These are phyloP conservation scores for Lolium perenne DNA, from an alignment of 176 grass and related monocot genomes.

Conservation along the genomic window DNA sequence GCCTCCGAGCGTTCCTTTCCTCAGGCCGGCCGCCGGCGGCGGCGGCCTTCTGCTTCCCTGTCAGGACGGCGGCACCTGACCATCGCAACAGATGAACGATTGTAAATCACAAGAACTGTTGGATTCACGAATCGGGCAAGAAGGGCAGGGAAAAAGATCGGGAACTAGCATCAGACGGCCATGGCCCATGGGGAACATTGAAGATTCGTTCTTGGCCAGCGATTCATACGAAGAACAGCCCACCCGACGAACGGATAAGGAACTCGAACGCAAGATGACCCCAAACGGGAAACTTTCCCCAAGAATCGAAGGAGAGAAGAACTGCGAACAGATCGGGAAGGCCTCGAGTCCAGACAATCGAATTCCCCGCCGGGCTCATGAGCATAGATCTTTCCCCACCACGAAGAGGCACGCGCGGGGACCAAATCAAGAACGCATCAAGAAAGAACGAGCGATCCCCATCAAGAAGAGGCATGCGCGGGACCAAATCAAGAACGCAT, in stretches of 20 bases:
- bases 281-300: neutral
- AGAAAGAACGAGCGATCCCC: no score
- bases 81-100: neutral
- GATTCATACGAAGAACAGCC: neutral
- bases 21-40: slow-evolving; percentile 15
- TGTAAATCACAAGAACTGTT: neutral
- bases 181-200: neutral
- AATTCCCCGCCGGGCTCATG: neutral
- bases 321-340: neutral
- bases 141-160: neutral
- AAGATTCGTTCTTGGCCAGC: slow-evolving; percentile 2
- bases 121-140: neutral
- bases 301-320: neutral
- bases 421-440: no score
- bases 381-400: neutral
- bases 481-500: slow-evolving; percentile 7
- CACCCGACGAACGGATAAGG: neutral
- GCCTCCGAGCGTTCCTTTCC: slow-evolving; percentile 37
- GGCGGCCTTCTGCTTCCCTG: slow-evolving; percentile 57
- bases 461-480: no score
- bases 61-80: slow-evolving; percentile 43
- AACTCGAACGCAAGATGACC: neutral
- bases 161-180: neutral
- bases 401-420: no score
- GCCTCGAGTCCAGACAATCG: neutral